These are phyloP conservation scores for Sarocladium kiliense DNA, from an alignment of 2,329 filamentous ascomycete genomes.

Conservation along the genomic window DNA sequence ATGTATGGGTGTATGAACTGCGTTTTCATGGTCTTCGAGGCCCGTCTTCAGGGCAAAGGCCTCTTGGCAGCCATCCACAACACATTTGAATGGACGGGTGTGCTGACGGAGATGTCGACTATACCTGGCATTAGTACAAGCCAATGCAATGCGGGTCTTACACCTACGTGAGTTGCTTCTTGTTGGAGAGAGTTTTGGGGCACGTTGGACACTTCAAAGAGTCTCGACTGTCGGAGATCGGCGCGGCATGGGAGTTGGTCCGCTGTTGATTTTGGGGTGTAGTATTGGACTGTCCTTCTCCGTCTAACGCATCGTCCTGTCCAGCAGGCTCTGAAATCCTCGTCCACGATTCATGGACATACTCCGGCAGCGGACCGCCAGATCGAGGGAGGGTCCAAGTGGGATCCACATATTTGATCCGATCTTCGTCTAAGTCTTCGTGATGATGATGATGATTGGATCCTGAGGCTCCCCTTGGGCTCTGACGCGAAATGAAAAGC, in stretches of 20 bases:
- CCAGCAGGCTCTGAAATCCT: slow-evolving; percentile 13
- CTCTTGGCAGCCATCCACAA: slow-evolving; percentile 1
- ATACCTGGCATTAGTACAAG: neutral
- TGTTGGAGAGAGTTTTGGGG: neutral
- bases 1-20: neutral
- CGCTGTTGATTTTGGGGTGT: neutral
- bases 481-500: slow-evolving; percentile 10
- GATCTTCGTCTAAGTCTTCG: neutral
- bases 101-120: neutral
- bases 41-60: slow-evolving; percentile 11
- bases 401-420: slow-evolving; percentile 12
- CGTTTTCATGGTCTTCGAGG: slow-evolving; percentile 9
- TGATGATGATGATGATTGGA: slow-evolving; percentile 8
- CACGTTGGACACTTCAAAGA: neutral
- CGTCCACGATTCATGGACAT: slow-evolving; percentile 10
- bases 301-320: slow-evolving; percentile 10
- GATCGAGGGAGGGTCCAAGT: slow-evolving; percentile 11
- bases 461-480: neutral
- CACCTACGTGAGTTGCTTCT: neutral
- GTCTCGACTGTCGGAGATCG: neutral
- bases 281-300: neutral
- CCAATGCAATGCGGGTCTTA: neutral
- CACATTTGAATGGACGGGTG: slow-evolving; percentile 5
- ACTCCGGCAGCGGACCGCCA: slow-evolving; percentile 14
- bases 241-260: neutral